Evolutionary conservation across 345 rosid genomes (phyloP), one percentile per base, ranked within the genome.

Genomic region (Nasturtium officinale): DNA sequence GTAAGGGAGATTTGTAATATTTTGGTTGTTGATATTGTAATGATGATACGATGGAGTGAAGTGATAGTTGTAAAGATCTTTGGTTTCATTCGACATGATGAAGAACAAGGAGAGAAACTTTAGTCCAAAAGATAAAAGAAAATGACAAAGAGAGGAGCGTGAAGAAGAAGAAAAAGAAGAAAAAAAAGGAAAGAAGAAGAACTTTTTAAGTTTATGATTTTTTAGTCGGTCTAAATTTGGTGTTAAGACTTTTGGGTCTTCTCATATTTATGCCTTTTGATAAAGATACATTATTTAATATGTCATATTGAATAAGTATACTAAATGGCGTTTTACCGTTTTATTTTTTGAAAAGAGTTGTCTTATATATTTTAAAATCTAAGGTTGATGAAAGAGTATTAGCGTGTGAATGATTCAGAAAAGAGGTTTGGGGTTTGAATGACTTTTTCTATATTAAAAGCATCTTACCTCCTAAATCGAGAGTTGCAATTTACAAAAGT

Each of bases 21-120:
- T 52, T 52, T 68, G 74, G 74, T 13, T 61, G 42, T 15, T 62
- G 42, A 25, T 51, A 9, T 52, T 60, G 69, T 53, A 75, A 69
- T 68, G 74, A 54, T 54, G 53, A 69, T 53, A 69, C 9, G 76
- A 70, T 55, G 76, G 29, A 71, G 61, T 70, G 25, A 71, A 65
- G 17, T 58, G 63, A 52, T 74, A 78, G 85, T 78, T 84, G 79
- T 74, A 80, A 5, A 79, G 71, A 82, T 86, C 86, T 77, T 78
- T 85, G 16, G 64, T 80, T 71, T 90, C 92, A 69, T 84, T 82
- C 78, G 97, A 87, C 97, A 93, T 93, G 82, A 78, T 26, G 50
- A 67, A 54, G 37, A 67, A 61, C 62, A 52, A 67, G 43, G 15
- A 53, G 68, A 67, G 5, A 5, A 55, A 3, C 1, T 45, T 51